Percentiles rank a stretch among this genome's conserved stretches.
These are phyloP conservation scores for Neofusicoccum ribis DNA, from an alignment of 2,329 filamentous ascomycete species.

Conservation along the genomic window DNA sequence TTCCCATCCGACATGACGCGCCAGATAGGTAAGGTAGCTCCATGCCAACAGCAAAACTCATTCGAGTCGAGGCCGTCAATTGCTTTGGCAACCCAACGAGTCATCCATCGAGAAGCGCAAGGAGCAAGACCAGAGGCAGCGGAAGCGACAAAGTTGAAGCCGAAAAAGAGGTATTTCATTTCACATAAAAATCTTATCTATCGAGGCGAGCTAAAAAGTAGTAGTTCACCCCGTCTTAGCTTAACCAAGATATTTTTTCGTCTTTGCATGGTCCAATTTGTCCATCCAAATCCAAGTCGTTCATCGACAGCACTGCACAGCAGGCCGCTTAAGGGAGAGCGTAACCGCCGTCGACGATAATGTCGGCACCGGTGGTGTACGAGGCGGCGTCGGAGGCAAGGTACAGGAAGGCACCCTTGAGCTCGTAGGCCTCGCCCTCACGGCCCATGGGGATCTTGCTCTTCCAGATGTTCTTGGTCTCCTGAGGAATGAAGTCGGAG, in stretches of 20 bases:
- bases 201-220: conserved; percentile 11
- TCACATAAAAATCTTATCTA: conserved; percentile 14
- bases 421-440: conserved; percentile 71
- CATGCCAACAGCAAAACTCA: too few species aligned
- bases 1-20: too few species aligned
- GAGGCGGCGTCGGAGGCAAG: conserved; percentile 79
- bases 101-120: too few species aligned
- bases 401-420: conserved; percentile 82
- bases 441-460: conserved; percentile 79
- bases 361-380: conserved; percentile 62
- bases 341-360: conserved; percentile 21
- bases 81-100: too few species aligned
- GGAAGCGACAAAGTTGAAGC: background rate
- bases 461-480: conserved; percentile 72
- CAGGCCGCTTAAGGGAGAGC: conserved; percentile 4
- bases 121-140: too few species aligned
- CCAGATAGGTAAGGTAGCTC: too few species aligned
- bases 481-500: conserved; percentile 65
- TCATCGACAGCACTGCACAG: background rate
- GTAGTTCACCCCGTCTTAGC: background rate
- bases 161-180: conserved; percentile 11
- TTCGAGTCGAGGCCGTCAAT: too few species aligned
- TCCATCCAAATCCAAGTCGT: background rate
- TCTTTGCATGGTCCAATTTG: background rate
- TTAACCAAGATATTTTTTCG: conserved; percentile 5